Evolutionary conservation across 345 rosid genomes (phyloP), one percentile per base, ranked within the genome.

Genomic region (Citrus hindsii): DNA sequence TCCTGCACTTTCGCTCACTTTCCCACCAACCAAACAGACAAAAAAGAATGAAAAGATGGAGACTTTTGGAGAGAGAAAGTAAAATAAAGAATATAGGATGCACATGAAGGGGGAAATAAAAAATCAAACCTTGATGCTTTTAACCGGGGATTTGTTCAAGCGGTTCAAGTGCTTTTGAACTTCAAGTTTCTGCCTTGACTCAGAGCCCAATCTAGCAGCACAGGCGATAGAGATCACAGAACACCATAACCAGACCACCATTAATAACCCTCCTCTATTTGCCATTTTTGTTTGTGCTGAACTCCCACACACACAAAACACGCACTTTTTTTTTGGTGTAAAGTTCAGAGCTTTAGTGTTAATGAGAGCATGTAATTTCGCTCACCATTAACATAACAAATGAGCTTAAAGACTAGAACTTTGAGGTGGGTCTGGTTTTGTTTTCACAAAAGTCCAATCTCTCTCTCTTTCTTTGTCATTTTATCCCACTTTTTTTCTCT

Each of bases 111-210:
- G 19, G 22, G 42, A 0, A 9, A 40, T n/a, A 70, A 68, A 10
- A 12, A 55, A 30, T 18, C 67, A 42, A 46, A 88, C 96, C 98
- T 92, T 79, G 82, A 96, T 92, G 92, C 86, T 90, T 71, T 94
- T 89, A 55, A 90, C 90, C 67, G 95, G 85, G 24, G 94, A 87
- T 84, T 96, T 96, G 90, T 96, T 96, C 84, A 96, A 77, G 69
- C 97, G 93, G 55, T 92, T 90, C 92, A 96, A 84, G 83, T 90
- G 99, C 79, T 90, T 94, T 78, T 88, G 87, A 37, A 94, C 95
- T 80, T 91, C 89, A 65, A 94, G 85, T 71, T 85, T 91, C 88
- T 88, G 97, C 84, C 84, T 91, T 40, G 92, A 86, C 7, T 71
- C 80, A 13, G 77, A 89, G 38, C 91, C 77, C 27, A 91, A 69